Conservation (phyloP, 371 early-diverging fungal genomes). For the Mortierella sp. region DNA sequence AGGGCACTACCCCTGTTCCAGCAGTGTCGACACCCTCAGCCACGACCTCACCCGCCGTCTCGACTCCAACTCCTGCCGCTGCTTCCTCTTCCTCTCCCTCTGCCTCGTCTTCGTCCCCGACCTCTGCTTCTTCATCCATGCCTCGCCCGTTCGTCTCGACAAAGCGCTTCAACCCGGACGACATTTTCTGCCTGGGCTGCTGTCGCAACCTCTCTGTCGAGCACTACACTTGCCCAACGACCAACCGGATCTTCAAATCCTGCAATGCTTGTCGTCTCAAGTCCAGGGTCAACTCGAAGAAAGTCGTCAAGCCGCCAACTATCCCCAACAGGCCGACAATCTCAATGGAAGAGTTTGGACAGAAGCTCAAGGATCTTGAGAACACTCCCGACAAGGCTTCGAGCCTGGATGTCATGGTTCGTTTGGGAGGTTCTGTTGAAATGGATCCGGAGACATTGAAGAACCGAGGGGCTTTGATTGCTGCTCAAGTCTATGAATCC, state of each 20-base stretch:
- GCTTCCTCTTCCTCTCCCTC: neutral
- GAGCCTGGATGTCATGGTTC: conserved; percentile 45
- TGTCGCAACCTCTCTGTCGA: conserved; percentile 52
- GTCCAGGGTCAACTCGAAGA: conserved; percentile 51
- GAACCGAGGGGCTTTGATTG: conserved; percentile 40
- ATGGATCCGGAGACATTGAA: conserved; percentile 53
- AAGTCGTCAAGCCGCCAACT: conserved; percentile 35
- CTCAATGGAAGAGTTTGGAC: conserved; percentile 50
- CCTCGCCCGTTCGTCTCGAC: conserved; percentile 28
- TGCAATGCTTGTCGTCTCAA: conserved; percentile 56
- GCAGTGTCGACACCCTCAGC: neutral
- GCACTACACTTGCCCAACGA: conserved; percentile 46
- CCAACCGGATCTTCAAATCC: conserved; percentile 47
- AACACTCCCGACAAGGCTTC: conserved; percentile 31
- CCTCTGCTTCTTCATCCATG: conserved; percentile 13
- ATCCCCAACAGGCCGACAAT: conserved; percentile 43
- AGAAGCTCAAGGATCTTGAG: conserved; percentile 41
- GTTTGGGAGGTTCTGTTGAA: conserved; percentile 36
- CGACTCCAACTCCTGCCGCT: neutral
- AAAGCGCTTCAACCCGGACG: conserved; percentile 47
- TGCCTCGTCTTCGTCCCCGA: neutral
- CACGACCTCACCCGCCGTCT: neutral
- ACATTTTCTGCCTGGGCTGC: conserved; percentile 54
- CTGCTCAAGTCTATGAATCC: conserved; percentile 47
- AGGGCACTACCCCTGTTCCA: neutral